phyloP scores from a whole-genome alignment of 768 basidiomycete species.

The Hortiboletus campestris region DNA sequence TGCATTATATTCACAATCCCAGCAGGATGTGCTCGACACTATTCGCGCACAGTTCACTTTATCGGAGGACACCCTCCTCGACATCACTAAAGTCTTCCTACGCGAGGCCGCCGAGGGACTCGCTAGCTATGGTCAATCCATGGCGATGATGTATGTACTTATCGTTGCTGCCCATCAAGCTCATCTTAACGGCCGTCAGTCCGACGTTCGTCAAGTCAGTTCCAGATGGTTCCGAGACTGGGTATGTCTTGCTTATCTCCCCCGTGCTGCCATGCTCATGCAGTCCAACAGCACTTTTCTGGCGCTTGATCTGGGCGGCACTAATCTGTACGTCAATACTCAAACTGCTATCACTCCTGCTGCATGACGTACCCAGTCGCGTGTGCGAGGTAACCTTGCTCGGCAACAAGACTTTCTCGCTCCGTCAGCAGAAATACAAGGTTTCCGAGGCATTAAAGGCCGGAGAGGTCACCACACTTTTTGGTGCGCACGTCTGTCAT shows the following conservation, averaged over 20 bases:
- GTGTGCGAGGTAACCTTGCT: slow-evolving; percentile 93
- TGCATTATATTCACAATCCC: slow-evolving; percentile 40
- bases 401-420: slow-evolving; percentile 83
- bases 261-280: slow-evolving; percentile 6
- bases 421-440: slow-evolving; percentile 95
- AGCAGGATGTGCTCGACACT: slow-evolving; percentile 53
- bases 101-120: slow-evolving; percentile 78
- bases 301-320: slow-evolving; percentile 95
- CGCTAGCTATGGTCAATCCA: slow-evolving; percentile 65
- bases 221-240: slow-evolving; percentile 90
- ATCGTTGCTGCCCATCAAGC: not conserved
- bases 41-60: slow-evolving; percentile 77
- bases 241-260: slow-evolving; percentile 47
- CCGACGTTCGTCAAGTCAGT: slow-evolving; percentile 96
- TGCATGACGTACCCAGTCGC: slow-evolving; percentile 52
- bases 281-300: slow-evolving; percentile 74
- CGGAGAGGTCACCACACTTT: slow-evolving; percentile 83
- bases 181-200: slow-evolving; percentile 36
- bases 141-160: slow-evolving; percentile 85
- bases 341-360: not conserved
- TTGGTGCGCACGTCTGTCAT: slow-evolving; percentile 52
- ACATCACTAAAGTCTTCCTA: slow-evolving; percentile 77
- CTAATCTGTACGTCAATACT: slow-evolving; percentile 76
- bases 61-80: slow-evolving; percentile 53
- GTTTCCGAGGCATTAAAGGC: slow-evolving; percentile 93